Base-by-base conservation (phyloP, 768 basidiomycete species). In the Mycena kentingensis region DNA sequence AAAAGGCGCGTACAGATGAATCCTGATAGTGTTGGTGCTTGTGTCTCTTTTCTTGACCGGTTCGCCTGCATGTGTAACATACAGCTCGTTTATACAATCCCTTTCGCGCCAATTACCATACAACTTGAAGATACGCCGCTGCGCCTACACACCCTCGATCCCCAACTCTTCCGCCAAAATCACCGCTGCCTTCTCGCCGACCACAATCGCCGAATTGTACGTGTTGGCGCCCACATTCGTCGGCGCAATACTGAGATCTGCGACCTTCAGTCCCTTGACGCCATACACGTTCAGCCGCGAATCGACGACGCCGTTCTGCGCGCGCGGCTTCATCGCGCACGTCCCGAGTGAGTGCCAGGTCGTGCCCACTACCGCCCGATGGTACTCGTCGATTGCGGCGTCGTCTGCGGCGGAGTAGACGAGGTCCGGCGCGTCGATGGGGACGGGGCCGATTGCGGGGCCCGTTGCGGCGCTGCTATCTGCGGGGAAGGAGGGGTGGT, bases 181-280 rank as follows among this genome's bases (percentile, higher is more conserved):
- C n/a, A 72, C 44, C 0, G 81, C 80, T 0, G 80, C 83, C 66
- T 83, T 83, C 66, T 85, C 83, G 1, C 79, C 82, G n/a, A 84
- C 66, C 1, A 66, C 67, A 16, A 75, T 49, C 8, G 72, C 70
- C 5, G 71, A 63, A 41, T 65, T 70, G 52, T 73, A 75, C 0
- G 71, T 75, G 52, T 74, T 73, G 19, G 63, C 55, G 25, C 62
- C 62, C 4, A 73, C 71, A 51, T 71, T 73, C 1, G 49, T 54
- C 15, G 69, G 69, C 2, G 61, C 53, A 34, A 70, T 70, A 48
- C 63, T 67, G 24, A 62, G 57, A 48, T 67, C 63, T 8, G 74
- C 73, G 15, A 82, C 70, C 54, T 81, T 77, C 27, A 82, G 65
- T 18, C 72, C 71, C 32, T 59, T 44, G 1, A 74, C 69, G 4